Percentiles rank a stretch among this genome's conserved stretches.
These are phyloP conservation scores for Scalesia atractyloides DNA, from an alignment of 129 eudicot species.

Conservation along the genomic window DNA sequence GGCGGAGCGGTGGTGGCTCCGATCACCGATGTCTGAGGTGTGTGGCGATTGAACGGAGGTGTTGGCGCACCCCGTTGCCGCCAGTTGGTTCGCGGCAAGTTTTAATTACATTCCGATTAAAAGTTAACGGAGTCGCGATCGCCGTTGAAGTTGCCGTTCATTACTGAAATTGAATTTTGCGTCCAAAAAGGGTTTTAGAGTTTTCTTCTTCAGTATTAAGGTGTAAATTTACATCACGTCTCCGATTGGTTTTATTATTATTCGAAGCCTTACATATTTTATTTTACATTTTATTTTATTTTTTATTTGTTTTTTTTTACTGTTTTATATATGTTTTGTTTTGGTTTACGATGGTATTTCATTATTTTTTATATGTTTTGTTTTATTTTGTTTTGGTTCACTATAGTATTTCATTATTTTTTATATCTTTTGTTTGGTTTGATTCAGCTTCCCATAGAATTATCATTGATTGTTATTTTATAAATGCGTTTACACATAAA, in stretches of 20 bases:
- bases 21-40: slow-evolving; percentile 27
- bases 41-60: slow-evolving; percentile 21
- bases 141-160: neutral
- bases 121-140: slow-evolving; percentile 2
- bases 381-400: too few relatives aligned
- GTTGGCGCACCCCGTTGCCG: slow-evolving; percentile 20
- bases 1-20: slow-evolving; percentile 24
- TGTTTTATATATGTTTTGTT: neutral
- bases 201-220: neutral
- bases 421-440: too few relatives aligned
- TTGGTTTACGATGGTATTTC: too few relatives aligned
- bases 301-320: too few relatives aligned
- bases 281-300: neutral
- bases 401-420: too few relatives aligned
- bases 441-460: too few relatives aligned
- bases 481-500: too few relatives aligned
- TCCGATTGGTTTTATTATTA: neutral
- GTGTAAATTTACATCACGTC: slow-evolving; percentile 14
- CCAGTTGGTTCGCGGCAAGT: slow-evolving; percentile 30
- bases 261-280: too few relatives aligned
- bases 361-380: too few relatives aligned
- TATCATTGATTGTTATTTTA: too few relatives aligned
- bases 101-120: slow-evolving; percentile 22
- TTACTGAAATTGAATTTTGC: slow-evolving; percentile 11
- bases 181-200: slow-evolving; percentile 22